Evolutionary conservation across 345 rosid genomes (phyloP).

Genomic region (Euclidium syriacum): DNA sequence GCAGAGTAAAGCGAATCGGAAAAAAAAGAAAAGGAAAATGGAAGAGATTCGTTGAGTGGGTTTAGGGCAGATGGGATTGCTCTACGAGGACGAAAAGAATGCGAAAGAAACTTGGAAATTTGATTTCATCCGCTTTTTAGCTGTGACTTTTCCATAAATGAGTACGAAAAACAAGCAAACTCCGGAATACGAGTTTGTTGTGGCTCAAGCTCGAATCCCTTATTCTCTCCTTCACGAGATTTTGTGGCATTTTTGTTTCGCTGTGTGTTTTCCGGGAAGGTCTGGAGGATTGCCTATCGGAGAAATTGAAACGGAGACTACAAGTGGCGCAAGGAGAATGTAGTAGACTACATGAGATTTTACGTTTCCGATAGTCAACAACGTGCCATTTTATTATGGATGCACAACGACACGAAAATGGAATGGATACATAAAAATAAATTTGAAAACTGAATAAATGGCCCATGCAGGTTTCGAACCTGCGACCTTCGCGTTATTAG

Average conservation of each 20-base stretch:
- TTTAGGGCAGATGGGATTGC: constrained; percentile 53
- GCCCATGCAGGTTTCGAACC: constrained; percentile 70
- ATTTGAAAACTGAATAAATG: too few species aligned
- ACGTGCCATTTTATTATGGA: background rate
- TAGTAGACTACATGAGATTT: background rate
- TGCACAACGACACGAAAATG: too few species aligned
- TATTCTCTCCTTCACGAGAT: background rate
- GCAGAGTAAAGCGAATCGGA: background rate
- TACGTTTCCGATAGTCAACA: background rate
- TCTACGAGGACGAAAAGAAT: constrained; percentile 48
- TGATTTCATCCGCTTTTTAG: background rate
- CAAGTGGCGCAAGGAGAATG: background rate
- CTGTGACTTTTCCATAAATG: background rate
- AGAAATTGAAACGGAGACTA: background rate
- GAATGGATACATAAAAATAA: too few species aligned
- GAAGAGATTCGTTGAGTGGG: constrained; percentile 49
- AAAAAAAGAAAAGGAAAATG: background rate
- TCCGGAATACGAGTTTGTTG: background rate
- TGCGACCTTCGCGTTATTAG: constrained; percentile 95
- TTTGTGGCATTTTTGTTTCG: background rate
- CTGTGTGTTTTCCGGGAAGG: background rate
- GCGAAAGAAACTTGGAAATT: background rate
- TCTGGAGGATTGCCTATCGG: background rate
- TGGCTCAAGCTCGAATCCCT: background rate
- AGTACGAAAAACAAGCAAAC: background rate